Base-by-base conservation (phyloP, 768 basidiomycete species). In the Scleroderma bovista region DNA sequence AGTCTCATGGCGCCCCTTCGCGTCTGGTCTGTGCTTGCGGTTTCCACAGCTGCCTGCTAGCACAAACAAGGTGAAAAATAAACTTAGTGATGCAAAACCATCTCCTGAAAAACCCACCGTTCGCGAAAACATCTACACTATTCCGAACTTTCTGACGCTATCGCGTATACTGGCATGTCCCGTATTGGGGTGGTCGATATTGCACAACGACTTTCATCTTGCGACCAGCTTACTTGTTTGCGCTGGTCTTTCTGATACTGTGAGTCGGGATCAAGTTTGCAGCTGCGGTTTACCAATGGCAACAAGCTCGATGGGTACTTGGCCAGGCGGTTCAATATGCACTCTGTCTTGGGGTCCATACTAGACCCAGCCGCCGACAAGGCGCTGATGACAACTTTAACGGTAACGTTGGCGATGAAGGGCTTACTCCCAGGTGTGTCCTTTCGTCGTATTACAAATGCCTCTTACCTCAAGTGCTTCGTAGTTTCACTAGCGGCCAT, bases 351-450 rank as follows among this genome's bases (percentile, higher is more conserved):
- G 17, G 96, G 96, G 17, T 89, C 90, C 9, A 93, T 98, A 50
- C 77, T 99, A 12, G 96, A 99, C 65, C 96, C 96, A 12, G 92
- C 95, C 0, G 96, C 96, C 2, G 96, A 99, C 77, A 99, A 99
- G 68, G 76, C 81, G 11, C 72, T 99, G 38, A 88, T 99, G 86
- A 95, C 96, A 2, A 97, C 94, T 1, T 72, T 99, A 60, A 91
- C 90, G 1, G 71, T 93, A 42, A 86, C 93, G 1, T 70, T 99
- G 53, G 82, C 92, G 0, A 79, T 87, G 77, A 85, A 88, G 56
- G 84, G 81, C 19, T 72, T 95, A 57, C 72, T 99, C 19, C 95
- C 95, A 9, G 57, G 94, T 94, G 55, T 54, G 83, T 75, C 8
- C 24, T 43, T 32, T 51, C 1, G 20, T n/a, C 17, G 9, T 47